These are phyloP conservation scores for Penicillium hordei DNA, from an alignment of 2,329 filamentous ascomycete genomes.

Conservation along the genomic window DNA sequence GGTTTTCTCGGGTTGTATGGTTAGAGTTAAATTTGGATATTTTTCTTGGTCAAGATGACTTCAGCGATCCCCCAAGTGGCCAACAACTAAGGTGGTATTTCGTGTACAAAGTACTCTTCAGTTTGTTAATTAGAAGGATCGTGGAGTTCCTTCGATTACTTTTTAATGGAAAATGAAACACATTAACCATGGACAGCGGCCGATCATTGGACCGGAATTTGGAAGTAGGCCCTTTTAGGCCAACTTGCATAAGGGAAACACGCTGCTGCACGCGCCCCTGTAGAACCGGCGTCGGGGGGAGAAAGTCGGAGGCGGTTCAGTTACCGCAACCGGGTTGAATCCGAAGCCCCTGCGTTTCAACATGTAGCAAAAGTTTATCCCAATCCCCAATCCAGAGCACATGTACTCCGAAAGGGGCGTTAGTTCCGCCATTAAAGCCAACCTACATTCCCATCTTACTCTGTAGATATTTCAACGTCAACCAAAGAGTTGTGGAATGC, in stretches of 20 bases:
- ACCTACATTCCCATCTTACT: neutral
- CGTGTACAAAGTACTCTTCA: neutral
- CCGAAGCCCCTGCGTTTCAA: neutral
- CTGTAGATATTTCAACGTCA: neutral
- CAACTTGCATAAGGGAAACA: neutral
- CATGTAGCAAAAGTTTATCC: neutral
- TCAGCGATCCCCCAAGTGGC: neutral
- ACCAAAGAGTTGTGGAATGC: slow-evolving; percentile 8
- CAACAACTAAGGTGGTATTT: neutral
- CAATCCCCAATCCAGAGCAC: neutral
- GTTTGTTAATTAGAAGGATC: neutral
- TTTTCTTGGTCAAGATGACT: neutral
- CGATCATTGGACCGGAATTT: slow-evolving; percentile 1
- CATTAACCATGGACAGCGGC: neutral
- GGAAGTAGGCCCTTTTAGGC: neutral
- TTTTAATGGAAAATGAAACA: neutral
- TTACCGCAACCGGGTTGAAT: slow-evolving; percentile 2
- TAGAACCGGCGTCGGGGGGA: neutral
- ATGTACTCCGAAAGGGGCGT: neutral
- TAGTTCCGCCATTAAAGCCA: neutral
- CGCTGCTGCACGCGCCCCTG: neutral
- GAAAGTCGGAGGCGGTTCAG: slow-evolving; percentile 2
- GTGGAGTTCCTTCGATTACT: neutral
- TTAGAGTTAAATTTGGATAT: neutral
- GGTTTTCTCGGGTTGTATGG: neutral